Conservation (phyloP, 345 rosid species). For the Boechera retrofracta region DNA sequence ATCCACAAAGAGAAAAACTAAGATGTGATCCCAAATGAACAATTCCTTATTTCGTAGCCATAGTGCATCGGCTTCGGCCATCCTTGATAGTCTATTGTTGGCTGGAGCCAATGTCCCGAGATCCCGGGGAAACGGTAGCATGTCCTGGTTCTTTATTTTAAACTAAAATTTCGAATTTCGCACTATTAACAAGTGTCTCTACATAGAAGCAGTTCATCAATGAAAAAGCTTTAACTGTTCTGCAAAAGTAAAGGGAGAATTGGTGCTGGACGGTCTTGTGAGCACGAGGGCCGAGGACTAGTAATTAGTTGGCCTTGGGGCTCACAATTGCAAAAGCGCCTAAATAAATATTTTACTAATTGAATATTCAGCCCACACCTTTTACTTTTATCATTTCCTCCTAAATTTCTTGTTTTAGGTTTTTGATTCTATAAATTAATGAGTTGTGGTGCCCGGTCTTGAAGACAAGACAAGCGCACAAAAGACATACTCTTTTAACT, state of each 20-base stretch:
- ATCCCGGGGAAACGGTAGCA: too few relatives aligned
- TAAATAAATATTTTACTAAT: background rate
- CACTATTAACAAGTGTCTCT: too few relatives aligned
- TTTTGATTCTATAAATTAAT: background rate
- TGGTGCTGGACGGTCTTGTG: background rate
- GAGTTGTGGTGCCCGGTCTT: background rate
- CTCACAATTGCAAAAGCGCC: background rate
- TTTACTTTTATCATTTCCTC: conserved; percentile 1
- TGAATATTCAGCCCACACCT: background rate
- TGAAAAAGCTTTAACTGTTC: background rate
- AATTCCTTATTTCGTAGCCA: too few relatives aligned
- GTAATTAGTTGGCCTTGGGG: background rate
- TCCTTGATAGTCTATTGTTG: too few relatives aligned
- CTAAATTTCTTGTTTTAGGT: background rate
- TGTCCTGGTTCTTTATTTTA: too few relatives aligned
- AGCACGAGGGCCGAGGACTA: background rate
- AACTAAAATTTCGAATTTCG: too few relatives aligned
- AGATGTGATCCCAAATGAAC: too few relatives aligned
- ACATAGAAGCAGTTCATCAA: too few relatives aligned
- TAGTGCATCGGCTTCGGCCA: too few relatives aligned
- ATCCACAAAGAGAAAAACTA: too few relatives aligned
- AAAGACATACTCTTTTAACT: too few relatives aligned
- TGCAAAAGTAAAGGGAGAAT: background rate
- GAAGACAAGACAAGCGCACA: background rate
- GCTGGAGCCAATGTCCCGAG: too few relatives aligned